Evolutionary conservation across 768 basidiomycete genomes (phyloP), one percentile per base, ranked within the genome.

Genomic region (Rhizopogon sp.): DNA sequence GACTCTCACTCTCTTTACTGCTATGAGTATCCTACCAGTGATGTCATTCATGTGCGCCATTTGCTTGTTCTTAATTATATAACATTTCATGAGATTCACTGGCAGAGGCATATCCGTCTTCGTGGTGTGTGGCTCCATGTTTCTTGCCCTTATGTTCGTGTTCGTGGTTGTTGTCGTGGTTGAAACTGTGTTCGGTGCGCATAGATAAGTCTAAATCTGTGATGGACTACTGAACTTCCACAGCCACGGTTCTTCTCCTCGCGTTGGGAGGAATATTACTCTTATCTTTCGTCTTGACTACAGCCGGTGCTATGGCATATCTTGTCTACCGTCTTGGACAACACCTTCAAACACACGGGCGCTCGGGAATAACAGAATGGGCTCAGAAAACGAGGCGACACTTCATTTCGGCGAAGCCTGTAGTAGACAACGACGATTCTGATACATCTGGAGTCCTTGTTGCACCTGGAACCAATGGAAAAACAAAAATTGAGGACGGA

Each of bases 31-130:
- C 35, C 62, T 70, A 16, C 71, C 71, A 1, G 9, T 70, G 39
- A 40, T 68, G 3, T 68, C 71, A 13, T 79, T 79, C 55, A 52
- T 75, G 78, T 79, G 53, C 39, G 77, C 62, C 10, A 29, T 22
- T 51, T 3, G 33, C 17, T n/a, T 45, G 20, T n/a, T 44, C 11
- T 29, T 41, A 28, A 66, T 63, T 42, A 52, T 61, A 5, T 42
- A 25, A 25, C 25, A 3, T 28, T 40, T 52, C 39, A 56, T 13
- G 10, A 11, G 22, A n/a, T 13, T 22, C 33, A 25, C 25, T 25
- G 25, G 25, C 25, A 67, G 67, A 33, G 70, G 69, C 25, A 55
- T 72, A 29, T 72, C 70, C 31, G 60, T 77, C 5, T 63, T 79
- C 49, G 67, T 68, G 43, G 55, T 72, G 37, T 64, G 71, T n/a